Percentiles rank a stretch among this genome's conserved stretches.
Evolutionary conservation across 176 grass and related monocot species (phyloP).

Genomic region (Cenchrus purpureus): DNA sequence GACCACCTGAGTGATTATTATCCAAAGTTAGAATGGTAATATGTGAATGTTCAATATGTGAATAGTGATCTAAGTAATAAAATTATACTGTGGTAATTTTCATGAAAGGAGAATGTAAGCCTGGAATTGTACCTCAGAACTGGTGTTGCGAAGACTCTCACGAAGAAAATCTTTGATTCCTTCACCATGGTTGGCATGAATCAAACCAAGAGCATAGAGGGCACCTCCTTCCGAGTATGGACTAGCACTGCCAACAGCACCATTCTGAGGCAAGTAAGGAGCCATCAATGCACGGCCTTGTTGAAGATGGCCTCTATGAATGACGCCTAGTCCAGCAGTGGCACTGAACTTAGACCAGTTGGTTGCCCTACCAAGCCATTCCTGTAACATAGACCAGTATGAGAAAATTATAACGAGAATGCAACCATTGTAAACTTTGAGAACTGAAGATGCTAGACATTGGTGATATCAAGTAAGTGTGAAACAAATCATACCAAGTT

Average conservation of each 20-base stretch:
- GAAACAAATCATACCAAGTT: conserved; percentile 63
- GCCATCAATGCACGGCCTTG: conserved; percentile 98
- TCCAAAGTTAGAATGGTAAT: conserved; percentile 48
- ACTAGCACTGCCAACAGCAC: conserved; percentile 85
- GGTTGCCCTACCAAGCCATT: conserved; percentile 97
- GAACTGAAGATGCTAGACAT: neutral
- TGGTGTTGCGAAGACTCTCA: conserved; percentile 85
- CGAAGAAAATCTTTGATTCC: conserved; percentile 97
- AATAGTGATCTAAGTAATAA: neutral
- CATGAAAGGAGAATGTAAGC: neutral
- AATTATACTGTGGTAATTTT: neutral
- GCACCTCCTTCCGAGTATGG: conserved; percentile 99
- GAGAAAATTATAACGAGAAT: conserved; percentile 46
- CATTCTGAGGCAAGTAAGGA: conserved; percentile 90
- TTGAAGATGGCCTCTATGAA: conserved; percentile 97
- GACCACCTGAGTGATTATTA: conserved; percentile 72
- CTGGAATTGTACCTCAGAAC: conserved; percentile 60
- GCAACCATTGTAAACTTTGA: neutral
- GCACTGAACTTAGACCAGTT: conserved; percentile 99
- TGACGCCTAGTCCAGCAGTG: conserved; percentile 94
- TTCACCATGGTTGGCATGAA: conserved; percentile 99
- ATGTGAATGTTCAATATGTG: neutral
- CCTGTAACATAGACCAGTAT: conserved; percentile 69
- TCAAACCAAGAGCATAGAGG: conserved; percentile 95
- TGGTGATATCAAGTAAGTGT: neutral